Base-by-base conservation (phyloP, 768 basidiomycete genomes). In the Tephrocybe sp. region DNA sequence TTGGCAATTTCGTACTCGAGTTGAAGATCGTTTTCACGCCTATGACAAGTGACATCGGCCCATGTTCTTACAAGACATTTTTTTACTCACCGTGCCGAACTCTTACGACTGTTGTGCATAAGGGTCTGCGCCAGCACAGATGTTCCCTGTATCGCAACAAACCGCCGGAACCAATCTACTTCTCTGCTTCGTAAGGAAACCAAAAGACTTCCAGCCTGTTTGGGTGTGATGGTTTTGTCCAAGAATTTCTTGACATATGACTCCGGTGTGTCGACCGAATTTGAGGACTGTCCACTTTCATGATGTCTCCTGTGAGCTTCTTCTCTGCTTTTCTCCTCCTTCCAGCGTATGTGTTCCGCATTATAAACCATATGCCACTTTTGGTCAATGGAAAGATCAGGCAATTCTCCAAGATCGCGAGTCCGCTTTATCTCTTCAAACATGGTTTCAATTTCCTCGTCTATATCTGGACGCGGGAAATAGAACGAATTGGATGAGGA, bases 211-310 rank as follows among this genome's bases (percentile, higher is more conserved):
- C 77, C 74, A 9, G 90, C 88, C 54, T 93, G 84, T 67, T 91
- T 89, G 34, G 83, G 69, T 1, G 86, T 93, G 42, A 97, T 83
- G 1, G 88, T 88, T 51, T 83, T 82, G 61, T 94, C 88, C 61
- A 97, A 73, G 63, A 97, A 91, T 67, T 86, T 91, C 66, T 85
- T 82, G 55, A 98, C 82, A 63, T 93, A 97, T 88, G 88, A 97
- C 64, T 97, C 89, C 1, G 94, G 93, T 8, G 88, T 82, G 53
- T 87, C 85, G 18, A 79, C 67, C 18, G 81, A 76, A 18, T 75
- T 64, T 5, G 70, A 67, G 6, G 80, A 57, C 47, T 80, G 79
- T 5, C 84, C 82, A 3, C 74, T 62, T 54, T 87, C 86, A 5
- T 70, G 70, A 59, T 83, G 83, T 61, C 73, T 82, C 61, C 72